Evolutionary conservation across 2,329 filamentous ascomycete genomes (phyloP).

Genomic region (Pleurostoma richardsiae): DNA sequence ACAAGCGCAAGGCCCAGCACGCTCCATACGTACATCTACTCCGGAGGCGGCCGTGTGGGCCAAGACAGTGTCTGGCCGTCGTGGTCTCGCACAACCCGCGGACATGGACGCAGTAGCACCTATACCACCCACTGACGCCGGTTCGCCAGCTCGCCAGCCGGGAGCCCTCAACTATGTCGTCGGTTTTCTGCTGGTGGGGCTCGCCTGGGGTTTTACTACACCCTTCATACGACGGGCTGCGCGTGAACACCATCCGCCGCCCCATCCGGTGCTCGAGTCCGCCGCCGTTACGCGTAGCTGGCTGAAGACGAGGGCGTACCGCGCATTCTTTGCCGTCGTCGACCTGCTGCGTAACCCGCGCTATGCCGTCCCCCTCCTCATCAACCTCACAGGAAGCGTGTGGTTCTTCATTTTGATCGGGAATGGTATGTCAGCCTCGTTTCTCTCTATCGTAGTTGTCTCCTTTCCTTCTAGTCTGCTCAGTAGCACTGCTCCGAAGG

Average conservation of each 20-base stretch:
- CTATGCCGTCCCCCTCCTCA: conserved; percentile 77
- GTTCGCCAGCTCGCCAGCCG: conserved; percentile 25
- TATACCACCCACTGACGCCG: neutral
- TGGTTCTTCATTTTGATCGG: conserved; percentile 97
- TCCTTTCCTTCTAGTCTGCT: neutral
- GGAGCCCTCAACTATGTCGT: conserved; percentile 75
- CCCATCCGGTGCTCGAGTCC: conserved; percentile 49
- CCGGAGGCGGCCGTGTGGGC: too few relatives aligned
- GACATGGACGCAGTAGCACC: too few relatives aligned
- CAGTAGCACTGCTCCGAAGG: neutral
- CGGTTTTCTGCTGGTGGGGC: conserved; percentile 83
- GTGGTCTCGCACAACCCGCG: too few relatives aligned
- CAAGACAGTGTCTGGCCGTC: too few relatives aligned
- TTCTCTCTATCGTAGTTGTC: conserved; percentile 3
- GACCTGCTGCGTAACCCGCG: conserved; percentile 76
- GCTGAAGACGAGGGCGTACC: conserved; percentile 57
- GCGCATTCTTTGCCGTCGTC: conserved; percentile 66
- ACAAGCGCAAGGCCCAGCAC: too few relatives aligned
- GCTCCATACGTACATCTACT: too few relatives aligned
- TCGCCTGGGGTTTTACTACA: conserved; percentile 91
- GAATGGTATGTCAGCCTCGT: conserved; percentile 66
- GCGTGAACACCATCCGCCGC: conserved; percentile 62
- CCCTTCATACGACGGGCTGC: conserved; percentile 88
- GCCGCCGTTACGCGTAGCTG: conserved; percentile 50
- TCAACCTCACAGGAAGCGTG: conserved; percentile 88